phyloP scores from a whole-genome alignment of 495 filamentous ascomycete species.

The Immersiella caudata region DNA sequence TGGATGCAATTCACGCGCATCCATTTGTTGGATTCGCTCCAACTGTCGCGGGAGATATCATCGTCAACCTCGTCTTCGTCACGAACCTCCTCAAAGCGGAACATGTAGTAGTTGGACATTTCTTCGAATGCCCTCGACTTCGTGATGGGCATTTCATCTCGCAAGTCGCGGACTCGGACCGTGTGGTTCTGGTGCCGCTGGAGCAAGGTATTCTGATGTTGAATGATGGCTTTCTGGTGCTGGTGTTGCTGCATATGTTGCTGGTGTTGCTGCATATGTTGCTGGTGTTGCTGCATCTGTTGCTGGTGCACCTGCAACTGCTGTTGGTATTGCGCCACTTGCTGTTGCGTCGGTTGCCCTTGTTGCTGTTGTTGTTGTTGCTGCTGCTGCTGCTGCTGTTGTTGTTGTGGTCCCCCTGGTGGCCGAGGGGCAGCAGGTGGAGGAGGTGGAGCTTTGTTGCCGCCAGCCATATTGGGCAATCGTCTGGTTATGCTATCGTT shows the following conservation, averaged over 20 bases:
- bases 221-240: neutral
- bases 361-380: slow-evolving; percentile 9
- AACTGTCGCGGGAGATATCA: neutral
- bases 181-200: neutral
- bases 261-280: too few species aligned
- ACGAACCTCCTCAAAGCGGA: neutral
- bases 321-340: neutral
- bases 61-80: neutral
- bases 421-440: neutral
- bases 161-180: neutral
- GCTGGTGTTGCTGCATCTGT: slow-evolving; percentile 1
- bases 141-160: neutral
- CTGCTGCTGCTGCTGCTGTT: too few species aligned
- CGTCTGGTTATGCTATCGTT: neutral
- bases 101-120: neutral
- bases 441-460: neutral
- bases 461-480: neutral
- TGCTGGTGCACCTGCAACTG: too few species aligned
- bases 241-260: slow-evolving; percentile 1
- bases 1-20: neutral
- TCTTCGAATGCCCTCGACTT: neutral
- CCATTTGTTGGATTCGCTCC: neutral
- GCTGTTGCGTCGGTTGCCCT: neutral
- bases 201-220: neutral
- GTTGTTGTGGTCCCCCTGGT: neutral